Evolutionary conservation across 345 rosid genomes (phyloP).

Genomic region (Heritiera fomes): DNA sequence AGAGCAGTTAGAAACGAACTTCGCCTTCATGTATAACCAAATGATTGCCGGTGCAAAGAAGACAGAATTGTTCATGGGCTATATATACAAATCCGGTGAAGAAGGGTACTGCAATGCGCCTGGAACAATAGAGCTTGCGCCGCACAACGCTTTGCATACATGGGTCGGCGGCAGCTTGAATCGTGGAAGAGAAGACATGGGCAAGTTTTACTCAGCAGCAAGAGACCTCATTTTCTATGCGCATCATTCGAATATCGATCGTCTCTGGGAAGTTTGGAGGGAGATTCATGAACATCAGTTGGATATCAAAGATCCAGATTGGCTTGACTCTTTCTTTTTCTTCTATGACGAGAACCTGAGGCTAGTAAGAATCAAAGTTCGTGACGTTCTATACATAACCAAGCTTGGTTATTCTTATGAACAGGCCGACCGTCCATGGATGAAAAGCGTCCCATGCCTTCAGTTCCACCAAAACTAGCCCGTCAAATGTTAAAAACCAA

Average conservation of each 20-base stretch:
- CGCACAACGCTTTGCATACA: constrained; percentile 21
- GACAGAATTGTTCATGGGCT: constrained; percentile 15
- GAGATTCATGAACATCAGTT: background rate
- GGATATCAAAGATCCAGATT: constrained; percentile 23
- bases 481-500: background rate
- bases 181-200: constrained; percentile 25
- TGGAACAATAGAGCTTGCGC: constrained; percentile 6
- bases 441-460: constrained; percentile 17
- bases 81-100: background rate
- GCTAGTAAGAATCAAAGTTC: constrained; percentile 1
- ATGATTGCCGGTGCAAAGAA: constrained; percentile 23
- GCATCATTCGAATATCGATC: constrained; percentile 27
- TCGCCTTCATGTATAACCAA: constrained; percentile 17
- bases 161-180: constrained; percentile 10
- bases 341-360: constrained; percentile 27
- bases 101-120: background rate
- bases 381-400: constrained; percentile 13
- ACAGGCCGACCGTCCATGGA: constrained; percentile 16
- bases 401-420: constrained; percentile 21
- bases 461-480: background rate
- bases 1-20: background rate
- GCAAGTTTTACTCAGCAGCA: constrained; percentile 23
- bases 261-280: constrained; percentile 27
- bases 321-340: constrained; percentile 15
- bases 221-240: constrained; percentile 25